phyloP scores from a whole-genome alignment of 2,329 filamentous ascomycete genomes.

The Neurospora crassa region DNA sequence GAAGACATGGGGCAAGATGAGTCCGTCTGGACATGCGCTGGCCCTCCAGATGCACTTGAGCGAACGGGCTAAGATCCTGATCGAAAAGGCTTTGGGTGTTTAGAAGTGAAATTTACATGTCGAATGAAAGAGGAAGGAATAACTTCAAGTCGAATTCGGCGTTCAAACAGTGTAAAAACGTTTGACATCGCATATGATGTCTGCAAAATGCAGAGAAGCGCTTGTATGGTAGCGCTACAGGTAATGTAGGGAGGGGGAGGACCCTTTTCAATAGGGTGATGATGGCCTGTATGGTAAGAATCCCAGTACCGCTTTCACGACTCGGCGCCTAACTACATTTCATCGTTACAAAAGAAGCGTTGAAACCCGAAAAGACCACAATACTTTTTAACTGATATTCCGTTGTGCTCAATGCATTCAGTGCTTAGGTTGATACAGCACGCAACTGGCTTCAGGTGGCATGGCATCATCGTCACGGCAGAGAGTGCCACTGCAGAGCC shows the following conservation, averaged over 20 bases:
- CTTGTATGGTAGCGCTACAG: background rate
- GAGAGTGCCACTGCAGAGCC: background rate
- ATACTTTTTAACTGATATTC: background rate
- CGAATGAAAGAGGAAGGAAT: background rate
- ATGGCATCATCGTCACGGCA: background rate
- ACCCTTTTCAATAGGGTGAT: background rate
- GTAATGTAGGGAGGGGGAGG: background rate
- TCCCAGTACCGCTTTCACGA: background rate
- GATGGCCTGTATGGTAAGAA: background rate
- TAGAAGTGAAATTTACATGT: background rate
- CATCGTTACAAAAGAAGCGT: background rate
- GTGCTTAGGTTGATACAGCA: background rate
- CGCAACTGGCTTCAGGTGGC: background rate
- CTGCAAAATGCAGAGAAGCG: background rate
- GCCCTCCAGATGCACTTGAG: constrained; percentile 59
- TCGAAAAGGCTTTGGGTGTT: constrained; percentile 49
- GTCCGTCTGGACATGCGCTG: constrained; percentile 48
- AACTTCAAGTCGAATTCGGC: background rate
- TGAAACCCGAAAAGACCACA: background rate
- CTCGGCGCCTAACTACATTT: background rate
- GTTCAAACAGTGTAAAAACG: background rate
- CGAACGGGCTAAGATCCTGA: constrained; percentile 49
- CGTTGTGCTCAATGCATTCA: background rate
- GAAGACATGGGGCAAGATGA: constrained; percentile 75
- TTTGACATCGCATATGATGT: background rate